Percentiles rank a stretch among this genome's conserved stretches.
These are phyloP conservation scores for Auriscalpium microsporum DNA, from an alignment of 768 basidiomycete genomes.

Conservation along the genomic window DNA sequence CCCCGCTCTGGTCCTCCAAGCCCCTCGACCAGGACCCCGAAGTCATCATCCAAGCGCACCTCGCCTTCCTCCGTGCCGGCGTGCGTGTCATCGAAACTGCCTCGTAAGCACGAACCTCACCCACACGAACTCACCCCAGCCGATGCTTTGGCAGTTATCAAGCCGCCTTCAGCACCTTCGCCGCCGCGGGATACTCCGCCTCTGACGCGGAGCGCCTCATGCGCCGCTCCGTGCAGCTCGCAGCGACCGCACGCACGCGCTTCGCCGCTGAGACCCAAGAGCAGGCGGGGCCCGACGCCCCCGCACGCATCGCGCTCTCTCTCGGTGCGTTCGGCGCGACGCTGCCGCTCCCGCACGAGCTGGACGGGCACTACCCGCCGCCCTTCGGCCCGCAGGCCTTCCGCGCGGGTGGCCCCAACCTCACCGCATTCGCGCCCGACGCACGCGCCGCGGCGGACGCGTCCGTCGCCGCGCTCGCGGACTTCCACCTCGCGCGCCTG, in stretches of 20 bases:
- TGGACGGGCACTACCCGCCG: conserved; percentile 65
- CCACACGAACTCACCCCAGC: not conserved
- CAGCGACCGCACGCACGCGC: conserved; percentile 34
- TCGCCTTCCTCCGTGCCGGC: conserved; percentile 56
- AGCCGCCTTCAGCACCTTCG: conserved; percentile 47
- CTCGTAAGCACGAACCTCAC: conserved; percentile 39
- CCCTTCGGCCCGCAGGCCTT: conserved; percentile 56
- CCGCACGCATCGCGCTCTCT: conserved; percentile 48
- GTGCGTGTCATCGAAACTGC: conserved; percentile 58
- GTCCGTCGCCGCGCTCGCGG: conserved; percentile 43
- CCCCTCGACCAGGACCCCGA: conserved; percentile 46
- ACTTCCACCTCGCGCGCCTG: conserved; percentile 60
- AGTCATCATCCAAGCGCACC: conserved; percentile 48
- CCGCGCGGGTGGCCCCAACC: conserved; percentile 22
- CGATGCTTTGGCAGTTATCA: conserved; percentile 45
- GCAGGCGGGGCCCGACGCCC: conserved; percentile 18
- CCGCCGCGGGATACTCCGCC: conserved; percentile 38
- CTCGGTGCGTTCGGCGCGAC: conserved; percentile 71
- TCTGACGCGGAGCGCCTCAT: conserved; percentile 39
- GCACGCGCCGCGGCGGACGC: conserved; percentile 23
- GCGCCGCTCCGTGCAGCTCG: conserved; percentile 44
- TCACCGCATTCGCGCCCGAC: conserved; percentile 32
- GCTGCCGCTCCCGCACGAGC: conserved; percentile 60
- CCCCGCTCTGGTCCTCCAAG: conserved; percentile 66
- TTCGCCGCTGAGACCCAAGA: conserved; percentile 22